These are phyloP conservation scores for Phaeolepiota aurea DNA, from an alignment of 768 basidiomycete species.

Conservation along the genomic window DNA sequence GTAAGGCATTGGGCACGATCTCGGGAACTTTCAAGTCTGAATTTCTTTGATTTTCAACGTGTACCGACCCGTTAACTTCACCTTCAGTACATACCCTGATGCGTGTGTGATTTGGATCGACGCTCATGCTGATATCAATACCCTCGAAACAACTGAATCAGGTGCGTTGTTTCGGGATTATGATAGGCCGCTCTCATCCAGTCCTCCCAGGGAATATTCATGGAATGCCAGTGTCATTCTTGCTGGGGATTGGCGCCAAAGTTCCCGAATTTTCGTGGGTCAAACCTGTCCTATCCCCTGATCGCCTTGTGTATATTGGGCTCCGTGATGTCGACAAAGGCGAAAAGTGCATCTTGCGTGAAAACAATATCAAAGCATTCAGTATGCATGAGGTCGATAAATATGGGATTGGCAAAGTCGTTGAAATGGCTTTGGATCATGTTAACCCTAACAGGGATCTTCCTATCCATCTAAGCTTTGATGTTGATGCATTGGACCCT, in stretches of 20 bases:
- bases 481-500: slow-evolving; percentile 93
- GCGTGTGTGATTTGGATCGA: slow-evolving; percentile 94
- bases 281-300: slow-evolving; percentile 57
- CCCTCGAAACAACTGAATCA: slow-evolving; percentile 68
- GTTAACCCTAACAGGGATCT: slow-evolving; percentile 78
- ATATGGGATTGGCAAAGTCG: slow-evolving; percentile 88
- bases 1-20: slow-evolving; percentile 86
- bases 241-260: slow-evolving; percentile 48
- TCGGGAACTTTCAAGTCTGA: slow-evolving; percentile 75
- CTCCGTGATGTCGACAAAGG: slow-evolving; percentile 87
- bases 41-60: too few species aligned
- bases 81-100: slow-evolving; percentile 56
- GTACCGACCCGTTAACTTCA: background rate
- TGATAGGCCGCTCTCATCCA: too few species aligned
- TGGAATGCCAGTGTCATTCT: slow-evolving; percentile 96
- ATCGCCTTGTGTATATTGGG: slow-evolving; percentile 92
- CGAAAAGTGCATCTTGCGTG: slow-evolving; percentile 80
- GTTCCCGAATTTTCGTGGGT: slow-evolving; percentile 41
- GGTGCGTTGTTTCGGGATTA: slow-evolving; percentile 39
- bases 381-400: slow-evolving; percentile 90
- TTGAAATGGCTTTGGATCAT: slow-evolving; percentile 93
- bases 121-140: slow-evolving; percentile 97
- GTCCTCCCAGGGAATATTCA: slow-evolving; percentile 81
- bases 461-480: slow-evolving; percentile 94
- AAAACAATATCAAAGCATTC: slow-evolving; percentile 78